Base-by-base conservation (phyloP, 2,329 filamentous ascomycete genomes). In the Ascomycota sp. region DNA sequence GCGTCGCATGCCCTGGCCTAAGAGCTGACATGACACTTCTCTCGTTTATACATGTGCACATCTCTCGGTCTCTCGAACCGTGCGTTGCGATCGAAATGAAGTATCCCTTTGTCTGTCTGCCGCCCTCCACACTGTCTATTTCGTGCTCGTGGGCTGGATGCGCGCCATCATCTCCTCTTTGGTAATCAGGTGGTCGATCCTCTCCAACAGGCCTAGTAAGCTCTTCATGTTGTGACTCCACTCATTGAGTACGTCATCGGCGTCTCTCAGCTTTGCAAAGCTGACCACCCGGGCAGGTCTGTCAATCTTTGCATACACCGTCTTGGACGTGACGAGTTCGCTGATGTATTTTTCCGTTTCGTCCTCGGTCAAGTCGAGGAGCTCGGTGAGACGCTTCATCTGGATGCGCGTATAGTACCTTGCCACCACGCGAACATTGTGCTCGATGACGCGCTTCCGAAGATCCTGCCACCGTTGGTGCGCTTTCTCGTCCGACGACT, bases 161-260 rank as follows among this genome's bases (percentile, higher is more conserved):
- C 84, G 70, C 29, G 89, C 89, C 89, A 98, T 98, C 89, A 98
- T 98, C 66, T 98, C 89, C 59, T 98, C 89, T 66, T 95, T 95
- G 36, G 91, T 98, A 49, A 98, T 98, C 47, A 98, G 65, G 55
- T 98, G 89, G 51, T 98, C 89, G 39, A 98, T 91, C 41, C 83
- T 69, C 64, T 92, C 83, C 49, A 92, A 52, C 36, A 86, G 59
- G 9, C 81, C 82, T 42, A 92, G 58, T 46, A 92, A 58, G 50
- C 76, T 84, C 75, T 89, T 92, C 82, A 92, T 95, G 56, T 93
- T 92, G 48, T 80, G 76, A 53, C 83, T 92, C 89, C 89, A 98
- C 58, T 98, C 89, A 51, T 98, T 98, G 49, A 98, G 61, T 35
- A 93, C 74, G 55, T 98, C 89, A 50, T 98, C 89, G 2, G 84